Conservation (phyloP, 345 rosid species). For the Syzygium oleosum region DNA sequence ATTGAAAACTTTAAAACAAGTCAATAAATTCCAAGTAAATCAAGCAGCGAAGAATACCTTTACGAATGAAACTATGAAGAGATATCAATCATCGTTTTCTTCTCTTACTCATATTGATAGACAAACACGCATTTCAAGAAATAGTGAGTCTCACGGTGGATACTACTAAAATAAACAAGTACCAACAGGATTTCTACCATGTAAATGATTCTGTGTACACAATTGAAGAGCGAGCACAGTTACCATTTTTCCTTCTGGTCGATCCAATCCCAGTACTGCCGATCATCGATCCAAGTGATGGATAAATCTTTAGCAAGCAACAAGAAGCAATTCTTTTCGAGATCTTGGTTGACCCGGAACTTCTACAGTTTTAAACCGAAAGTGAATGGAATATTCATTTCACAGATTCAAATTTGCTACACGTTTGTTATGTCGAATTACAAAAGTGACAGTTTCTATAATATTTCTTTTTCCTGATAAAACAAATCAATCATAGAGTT, state of each 20-base stretch:
- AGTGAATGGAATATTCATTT: neutral
- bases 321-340: neutral
- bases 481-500: neutral
- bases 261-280: neutral
- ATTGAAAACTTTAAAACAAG: neutral
- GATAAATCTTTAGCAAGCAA: neutral
- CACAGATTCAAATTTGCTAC: neutral
- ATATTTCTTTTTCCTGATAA: neutral
- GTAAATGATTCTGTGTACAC: neutral
- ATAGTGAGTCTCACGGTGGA: neutral
- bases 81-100: neutral
- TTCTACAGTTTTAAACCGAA: neutral
- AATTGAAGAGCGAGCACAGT: neutral
- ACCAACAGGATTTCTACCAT: neutral
- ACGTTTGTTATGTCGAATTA: neutral
- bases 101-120: rapidly evolving
- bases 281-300: neutral
- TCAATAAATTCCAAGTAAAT: neutral
- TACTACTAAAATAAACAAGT: neutral
- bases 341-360: neutral
- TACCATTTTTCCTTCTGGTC: neutral
- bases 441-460: neutral
- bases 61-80: neutral
- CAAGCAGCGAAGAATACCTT: neutral
- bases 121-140: neutral